Conservation (phyloP, 768 basidiomycete genomes). For the Kwoniella bestiolae region DNA sequence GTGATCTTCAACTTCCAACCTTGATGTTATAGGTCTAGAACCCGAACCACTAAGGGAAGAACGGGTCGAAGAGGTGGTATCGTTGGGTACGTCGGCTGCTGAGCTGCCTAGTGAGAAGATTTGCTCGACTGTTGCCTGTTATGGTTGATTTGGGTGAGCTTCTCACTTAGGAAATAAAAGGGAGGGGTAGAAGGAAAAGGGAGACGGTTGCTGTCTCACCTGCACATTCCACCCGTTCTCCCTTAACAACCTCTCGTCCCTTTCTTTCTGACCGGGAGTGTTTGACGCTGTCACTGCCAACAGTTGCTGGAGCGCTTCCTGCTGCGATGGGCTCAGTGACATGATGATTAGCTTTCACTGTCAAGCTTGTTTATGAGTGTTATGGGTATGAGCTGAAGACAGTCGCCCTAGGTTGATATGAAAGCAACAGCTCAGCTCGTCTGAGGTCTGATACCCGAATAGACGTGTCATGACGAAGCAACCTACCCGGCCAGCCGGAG, state of each 20-base stretch:
- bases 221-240: constrained; percentile 54
- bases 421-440: too few species aligned
- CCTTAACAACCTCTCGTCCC: constrained; percentile 51
- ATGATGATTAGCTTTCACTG: too few species aligned
- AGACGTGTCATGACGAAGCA: too few species aligned
- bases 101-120: constrained; percentile 40
- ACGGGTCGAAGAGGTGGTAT: not conserved
- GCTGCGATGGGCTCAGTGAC: constrained; percentile 33
- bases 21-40: not conserved
- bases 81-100: not conserved
- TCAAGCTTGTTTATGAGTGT: too few species aligned
- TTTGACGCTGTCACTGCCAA: constrained; percentile 50
- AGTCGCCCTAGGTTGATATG: too few species aligned
- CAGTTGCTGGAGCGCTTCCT: constrained; percentile 47
- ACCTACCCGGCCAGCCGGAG: too few species aligned
- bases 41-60: not conserved
- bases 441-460: too few species aligned
- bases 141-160: not conserved
- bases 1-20: constrained; percentile 25
- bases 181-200: not conserved
- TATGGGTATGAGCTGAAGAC: too few species aligned
- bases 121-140: constrained; percentile 46
- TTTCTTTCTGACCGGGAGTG: constrained; percentile 33
- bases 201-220: constrained; percentile 29
- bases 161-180: too few species aligned